phyloP scores from a whole-genome alignment of 164 flowering plant species.

The grape (Vitis vinifera) region DNA sequence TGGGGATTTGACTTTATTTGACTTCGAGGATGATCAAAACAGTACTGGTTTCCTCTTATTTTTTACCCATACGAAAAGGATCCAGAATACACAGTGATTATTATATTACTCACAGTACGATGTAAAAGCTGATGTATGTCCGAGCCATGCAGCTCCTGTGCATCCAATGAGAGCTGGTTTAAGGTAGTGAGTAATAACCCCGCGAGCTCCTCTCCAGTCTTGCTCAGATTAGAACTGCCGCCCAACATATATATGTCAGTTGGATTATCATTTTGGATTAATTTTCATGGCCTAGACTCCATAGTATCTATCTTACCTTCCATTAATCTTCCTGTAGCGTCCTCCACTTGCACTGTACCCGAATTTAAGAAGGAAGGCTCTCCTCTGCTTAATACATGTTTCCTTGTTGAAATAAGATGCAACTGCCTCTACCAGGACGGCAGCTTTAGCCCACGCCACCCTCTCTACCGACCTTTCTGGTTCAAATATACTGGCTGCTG shows the following conservation, averaged over 20 bases:
- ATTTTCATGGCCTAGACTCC: too few relatives aligned
- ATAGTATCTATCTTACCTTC: conserved; percentile 17
- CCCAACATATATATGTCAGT: too few relatives aligned
- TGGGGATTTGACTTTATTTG: too few relatives aligned
- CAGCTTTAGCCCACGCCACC: conserved; percentile 74
- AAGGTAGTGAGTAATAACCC: conserved; percentile 39
- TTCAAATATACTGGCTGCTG: conserved; percentile 66
- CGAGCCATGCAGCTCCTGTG: conserved; percentile 39
- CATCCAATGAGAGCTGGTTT: conserved; percentile 43
- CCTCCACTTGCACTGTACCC: neutral
- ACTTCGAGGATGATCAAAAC: too few relatives aligned
- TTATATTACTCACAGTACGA: conserved; percentile 39
- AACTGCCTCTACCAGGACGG: conserved; percentile 46
- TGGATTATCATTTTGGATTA: too few relatives aligned
- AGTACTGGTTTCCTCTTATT: too few relatives aligned
- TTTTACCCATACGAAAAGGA: too few relatives aligned
- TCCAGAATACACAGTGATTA: too few relatives aligned
- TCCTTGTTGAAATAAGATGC: conserved; percentile 24
- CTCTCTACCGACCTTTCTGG: conserved; percentile 57
- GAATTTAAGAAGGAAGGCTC: conserved; percentile 46
- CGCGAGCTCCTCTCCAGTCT: conserved; percentile 29
- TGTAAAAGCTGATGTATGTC: conserved; percentile 40
- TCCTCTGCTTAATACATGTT: conserved; percentile 20
- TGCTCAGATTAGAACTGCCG: conserved; percentile 6
- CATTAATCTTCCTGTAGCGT: neutral